phyloP scores from a whole-genome alignment of 768 basidiomycete genomes.

The Xanthoconium purpureum region DNA sequence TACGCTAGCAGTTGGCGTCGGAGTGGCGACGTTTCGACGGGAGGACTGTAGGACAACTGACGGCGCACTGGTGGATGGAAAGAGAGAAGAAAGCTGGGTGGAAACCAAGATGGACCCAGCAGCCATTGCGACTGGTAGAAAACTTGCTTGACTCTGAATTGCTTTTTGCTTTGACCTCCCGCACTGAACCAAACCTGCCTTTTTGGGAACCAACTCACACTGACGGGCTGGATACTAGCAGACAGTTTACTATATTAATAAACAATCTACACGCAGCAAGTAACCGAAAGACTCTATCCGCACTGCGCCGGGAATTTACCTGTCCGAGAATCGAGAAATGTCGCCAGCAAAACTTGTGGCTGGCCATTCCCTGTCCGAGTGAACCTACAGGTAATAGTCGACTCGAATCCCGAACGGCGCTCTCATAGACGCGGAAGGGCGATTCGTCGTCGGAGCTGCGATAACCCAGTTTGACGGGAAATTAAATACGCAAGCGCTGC shows the following conservation, averaged over 20 bases:
- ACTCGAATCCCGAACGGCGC: slow-evolving; percentile 6
- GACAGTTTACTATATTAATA: no score
- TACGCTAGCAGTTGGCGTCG: slow-evolving; percentile 36
- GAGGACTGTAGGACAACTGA: slow-evolving; percentile 57
- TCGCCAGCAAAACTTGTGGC: background rate
- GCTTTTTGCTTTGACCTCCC: background rate
- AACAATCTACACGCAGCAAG: background rate
- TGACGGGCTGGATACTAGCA: no score
- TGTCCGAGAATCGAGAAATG: background rate
- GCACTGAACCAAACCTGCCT: slow-evolving; percentile 18
- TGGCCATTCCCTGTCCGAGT: background rate
- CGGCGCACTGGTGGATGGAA: slow-evolving; percentile 47
- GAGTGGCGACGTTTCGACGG: slow-evolving; percentile 51
- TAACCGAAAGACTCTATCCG: background rate
- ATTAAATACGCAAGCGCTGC: slow-evolving; percentile 4
- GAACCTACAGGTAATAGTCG: background rate
- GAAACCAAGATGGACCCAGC: slow-evolving; percentile 43
- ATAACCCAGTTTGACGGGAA: background rate
- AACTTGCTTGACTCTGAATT: background rate
- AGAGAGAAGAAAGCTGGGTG: slow-evolving; percentile 64
- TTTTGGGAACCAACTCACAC: slow-evolving; percentile 15
- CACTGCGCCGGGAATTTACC: background rate
- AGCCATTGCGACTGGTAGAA: slow-evolving; percentile 22
- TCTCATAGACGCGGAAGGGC: slow-evolving; percentile 4
- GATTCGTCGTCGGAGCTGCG: slow-evolving; percentile 12